A percentile compares a stretch with the other conserved stretches of the same genome.
phyloP scores from a whole-genome alignment of 768 basidiomycete genomes.

The Pulveroboletus ravenelii region DNA sequence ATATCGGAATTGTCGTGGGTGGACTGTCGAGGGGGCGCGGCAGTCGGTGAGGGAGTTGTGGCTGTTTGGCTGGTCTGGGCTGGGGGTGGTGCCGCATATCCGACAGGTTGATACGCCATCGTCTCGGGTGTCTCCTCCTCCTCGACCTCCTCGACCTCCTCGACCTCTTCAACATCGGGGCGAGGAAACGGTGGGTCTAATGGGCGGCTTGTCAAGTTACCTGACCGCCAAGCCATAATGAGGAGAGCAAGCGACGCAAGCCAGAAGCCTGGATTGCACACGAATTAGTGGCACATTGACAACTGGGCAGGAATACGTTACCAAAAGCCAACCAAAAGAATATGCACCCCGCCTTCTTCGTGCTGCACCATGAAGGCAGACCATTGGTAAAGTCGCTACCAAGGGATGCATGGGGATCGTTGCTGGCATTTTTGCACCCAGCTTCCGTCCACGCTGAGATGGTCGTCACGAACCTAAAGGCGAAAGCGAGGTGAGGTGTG shows the following conservation, averaged over 20 bases:
- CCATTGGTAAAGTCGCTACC: slow-evolving; percentile 64
- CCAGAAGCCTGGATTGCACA: slow-evolving; percentile 60
- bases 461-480: slow-evolving; percentile 63
- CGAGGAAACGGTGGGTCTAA: slow-evolving; percentile 76
- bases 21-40: slow-evolving; percentile 18
- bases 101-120: slow-evolving; percentile 43
- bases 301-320: slow-evolving; percentile 22
- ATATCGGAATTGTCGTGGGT: slow-evolving; percentile 22
- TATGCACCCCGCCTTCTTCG: slow-evolving; percentile 85
- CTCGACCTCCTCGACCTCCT: slow-evolving; percentile 22
- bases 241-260: slow-evolving; percentile 59
- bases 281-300: slow-evolving; percentile 3
- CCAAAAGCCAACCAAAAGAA: slow-evolving; percentile 88
- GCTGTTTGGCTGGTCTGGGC: slow-evolving; percentile 20
- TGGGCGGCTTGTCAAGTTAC: slow-evolving; percentile 43
- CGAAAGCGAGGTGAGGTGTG: background rate
- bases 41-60: slow-evolving; percentile 9
- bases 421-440: slow-evolving; percentile 80
- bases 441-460: slow-evolving; percentile 85
- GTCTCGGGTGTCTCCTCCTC: slow-evolving; percentile 54
- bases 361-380: slow-evolving; percentile 80
- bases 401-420: slow-evolving; percentile 74
- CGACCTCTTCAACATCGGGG: slow-evolving; percentile 48
- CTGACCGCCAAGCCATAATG: slow-evolving; percentile 73
- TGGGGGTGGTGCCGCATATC: slow-evolving; percentile 31